A percentile compares a stretch with the other conserved stretches of the same genome.
phyloP scores from a whole-genome alignment of 1,284 basidiomycete genomes.

The Cystobasidium slooffiae region DNA sequence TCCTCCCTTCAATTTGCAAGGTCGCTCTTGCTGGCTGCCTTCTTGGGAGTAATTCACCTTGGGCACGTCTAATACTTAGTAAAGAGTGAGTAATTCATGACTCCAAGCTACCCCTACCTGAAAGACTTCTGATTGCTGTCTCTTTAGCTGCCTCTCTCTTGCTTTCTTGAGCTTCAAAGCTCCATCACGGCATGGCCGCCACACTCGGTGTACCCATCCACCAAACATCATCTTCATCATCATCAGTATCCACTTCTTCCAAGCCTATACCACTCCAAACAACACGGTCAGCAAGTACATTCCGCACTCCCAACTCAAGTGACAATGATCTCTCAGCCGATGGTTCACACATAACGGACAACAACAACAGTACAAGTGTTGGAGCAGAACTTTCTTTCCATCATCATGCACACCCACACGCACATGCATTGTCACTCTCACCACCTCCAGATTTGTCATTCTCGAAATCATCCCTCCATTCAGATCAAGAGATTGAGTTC shows the following conservation, averaged over 20 bases:
- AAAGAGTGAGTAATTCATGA: too few species aligned
- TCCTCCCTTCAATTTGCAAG: too few species aligned
- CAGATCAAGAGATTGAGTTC: conserved; percentile 38
- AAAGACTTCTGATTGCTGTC: too few species aligned
- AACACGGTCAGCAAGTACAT: conserved; percentile 23
- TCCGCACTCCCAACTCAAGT: conserved; percentile 33
- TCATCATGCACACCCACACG: not conserved
- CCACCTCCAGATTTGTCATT: conserved; percentile 40
- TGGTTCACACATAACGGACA: not conserved
- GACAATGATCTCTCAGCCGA: conserved; percentile 14
- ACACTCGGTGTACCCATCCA: conserved; percentile 3
- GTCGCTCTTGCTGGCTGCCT: too few species aligned
- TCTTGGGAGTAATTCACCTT: too few species aligned
- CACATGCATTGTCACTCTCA: conserved; percentile 18
- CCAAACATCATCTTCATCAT: not conserved
- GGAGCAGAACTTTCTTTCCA: conserved; percentile 3
- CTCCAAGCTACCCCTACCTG: too few species aligned
- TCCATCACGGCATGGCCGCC: not conserved
- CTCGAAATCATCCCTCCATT: conserved; percentile 34
- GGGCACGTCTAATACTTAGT: too few species aligned
- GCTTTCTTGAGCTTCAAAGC: not conserved
- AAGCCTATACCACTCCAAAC: conserved; percentile 13
- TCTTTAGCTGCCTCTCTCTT: too few species aligned
- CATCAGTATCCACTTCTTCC: not conserved
- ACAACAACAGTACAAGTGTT: conserved; percentile 10